Evolutionary conservation across 1,139 yeast genomes (phyloP), one percentile per base, ranked within the genome.

Genomic region (Debaryomyces psychrophilus): DNA sequence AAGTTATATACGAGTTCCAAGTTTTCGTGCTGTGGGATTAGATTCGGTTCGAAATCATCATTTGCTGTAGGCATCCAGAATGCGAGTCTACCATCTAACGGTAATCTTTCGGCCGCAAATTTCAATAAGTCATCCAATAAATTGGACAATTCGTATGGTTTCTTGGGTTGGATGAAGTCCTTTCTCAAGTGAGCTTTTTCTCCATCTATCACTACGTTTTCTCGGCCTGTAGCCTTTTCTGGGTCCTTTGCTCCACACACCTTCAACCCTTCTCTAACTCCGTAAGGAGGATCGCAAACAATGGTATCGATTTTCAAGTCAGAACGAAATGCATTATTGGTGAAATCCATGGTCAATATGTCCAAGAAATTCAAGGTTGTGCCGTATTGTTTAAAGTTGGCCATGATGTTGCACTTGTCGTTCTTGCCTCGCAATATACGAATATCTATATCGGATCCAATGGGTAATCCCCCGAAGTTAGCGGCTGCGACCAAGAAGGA

Each of bases 51-150:
- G 54, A 82, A 84, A 53, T 89, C 96, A 55, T 89, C 96, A 60
- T 90, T 90, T 2, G 97, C 96, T 0, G 96, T 87, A 0, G 99
- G 99, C 95, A 93, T 89, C 99, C 99, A 93, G 63, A 90, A 92
- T 20, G 95, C 89, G 31, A 93, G 71, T 51, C 98, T 71, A 0
- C 97, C 97, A 8, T 79, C 80, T 2, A 83, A 70, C 0, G 87
- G 88, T 47, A 93, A 72, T 57, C 93, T 79, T 8, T 75, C 71
- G 1, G 93, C 82, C 0, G 96, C 80, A 71, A 87, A 93, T 22
- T 71, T 66, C 35, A 93, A 71, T 43, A 95, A 69, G 61, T 92
- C 97, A 55, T 85, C 87, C 39, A 95, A 70, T 54, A 93, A 69
- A 39, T 82, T 73, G 50, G 88, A 87, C 53, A 93, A 75, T 52